A percentile compares a stretch with the other conserved stretches of the same genome.
These are phyloP conservation scores for Monotropa hypopitys DNA, from an alignment of 179 eudicot species.

Conservation along the genomic window DNA sequence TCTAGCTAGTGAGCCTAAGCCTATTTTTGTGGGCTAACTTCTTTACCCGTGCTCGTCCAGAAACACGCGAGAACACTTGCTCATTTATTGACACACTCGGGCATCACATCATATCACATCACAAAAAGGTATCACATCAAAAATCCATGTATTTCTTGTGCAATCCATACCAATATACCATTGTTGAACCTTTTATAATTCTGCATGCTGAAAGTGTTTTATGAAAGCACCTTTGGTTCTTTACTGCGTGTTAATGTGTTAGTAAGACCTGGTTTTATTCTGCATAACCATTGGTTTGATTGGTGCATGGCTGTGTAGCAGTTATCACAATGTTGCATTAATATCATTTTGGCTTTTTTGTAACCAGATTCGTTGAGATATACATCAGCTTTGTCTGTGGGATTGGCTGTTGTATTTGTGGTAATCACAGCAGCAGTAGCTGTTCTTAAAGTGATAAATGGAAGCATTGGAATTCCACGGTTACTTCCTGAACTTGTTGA, in stretches of 20 bases:
- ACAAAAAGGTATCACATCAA: background rate
- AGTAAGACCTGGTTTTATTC: background rate
- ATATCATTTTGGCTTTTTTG: background rate
- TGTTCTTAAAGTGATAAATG: slow-evolving; percentile 41
- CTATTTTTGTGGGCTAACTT: too few relatives aligned
- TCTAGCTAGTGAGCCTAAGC: too few relatives aligned
- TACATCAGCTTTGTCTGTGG: slow-evolving; percentile 80
- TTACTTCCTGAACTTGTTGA: slow-evolving; percentile 50
- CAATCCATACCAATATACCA: background rate
- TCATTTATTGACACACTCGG: too few relatives aligned
- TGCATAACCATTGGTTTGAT: background rate
- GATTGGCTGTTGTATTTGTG: slow-evolving; percentile 69
- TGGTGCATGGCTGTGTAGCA: background rate
- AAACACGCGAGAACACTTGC: too few relatives aligned
- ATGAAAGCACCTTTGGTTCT: background rate
- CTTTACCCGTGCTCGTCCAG: too few relatives aligned
- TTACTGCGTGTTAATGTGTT: background rate
- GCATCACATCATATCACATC: background rate
- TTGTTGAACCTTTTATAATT: background rate
- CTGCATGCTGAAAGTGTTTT: background rate
- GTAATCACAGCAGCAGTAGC: slow-evolving; percentile 59
- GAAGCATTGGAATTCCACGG: slow-evolving; percentile 51
- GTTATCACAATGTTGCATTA: background rate
- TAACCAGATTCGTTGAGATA: slow-evolving; percentile 67
- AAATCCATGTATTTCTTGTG: background rate